These are phyloP conservation scores for Ustilago sp. DNA, from an alignment of 1,284 basidiomycete genomes.

Conservation along the genomic window DNA sequence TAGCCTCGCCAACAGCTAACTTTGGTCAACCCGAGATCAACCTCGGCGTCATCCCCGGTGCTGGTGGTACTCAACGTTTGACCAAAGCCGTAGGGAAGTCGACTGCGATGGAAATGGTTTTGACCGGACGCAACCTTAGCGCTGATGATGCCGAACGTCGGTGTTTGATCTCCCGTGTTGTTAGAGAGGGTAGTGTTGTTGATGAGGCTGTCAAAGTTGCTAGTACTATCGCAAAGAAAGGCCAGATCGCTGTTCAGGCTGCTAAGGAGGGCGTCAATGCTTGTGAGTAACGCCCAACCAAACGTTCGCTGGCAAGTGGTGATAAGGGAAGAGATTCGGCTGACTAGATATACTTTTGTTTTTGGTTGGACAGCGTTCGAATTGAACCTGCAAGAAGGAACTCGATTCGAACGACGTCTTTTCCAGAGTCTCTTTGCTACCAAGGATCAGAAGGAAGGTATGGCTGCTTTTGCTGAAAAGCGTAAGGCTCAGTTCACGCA, in stretches of 20 bases:
- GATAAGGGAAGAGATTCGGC: background rate
- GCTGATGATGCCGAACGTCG: slow-evolving; percentile 87
- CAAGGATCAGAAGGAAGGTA: slow-evolving; percentile 97
- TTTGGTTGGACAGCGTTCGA: slow-evolving; percentile 76
- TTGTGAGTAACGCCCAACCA: slow-evolving; percentile 72
- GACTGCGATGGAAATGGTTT: slow-evolving; percentile 92
- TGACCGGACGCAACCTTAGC: slow-evolving; percentile 80
- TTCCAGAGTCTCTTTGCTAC: slow-evolving; percentile 96
- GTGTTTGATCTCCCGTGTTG: slow-evolving; percentile 85
- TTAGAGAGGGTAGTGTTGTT: slow-evolving; percentile 78
- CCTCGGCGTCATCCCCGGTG: slow-evolving; percentile 94
- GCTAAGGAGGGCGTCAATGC: slow-evolving; percentile 96
- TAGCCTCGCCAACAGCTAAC: slow-evolving; percentile 90
- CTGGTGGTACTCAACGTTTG: slow-evolving; percentile 84
- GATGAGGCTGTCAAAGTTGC: slow-evolving; percentile 89
- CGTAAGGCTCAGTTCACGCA: slow-evolving; percentile 74
- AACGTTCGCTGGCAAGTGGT: background rate
- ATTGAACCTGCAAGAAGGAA: slow-evolving; percentile 82
- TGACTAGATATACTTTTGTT: background rate
- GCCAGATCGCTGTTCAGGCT: slow-evolving; percentile 85
- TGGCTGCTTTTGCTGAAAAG: slow-evolving; percentile 98
- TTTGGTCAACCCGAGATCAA: slow-evolving; percentile 99
- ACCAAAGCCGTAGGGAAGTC: slow-evolving; percentile 90
- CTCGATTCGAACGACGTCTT: slow-evolving; percentile 86
- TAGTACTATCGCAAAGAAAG: slow-evolving; percentile 83